These are phyloP conservation scores for Lasiodiplodia hormozganensis DNA, from an alignment of 2,329 filamentous ascomycete genomes.

Conservation along the genomic window DNA sequence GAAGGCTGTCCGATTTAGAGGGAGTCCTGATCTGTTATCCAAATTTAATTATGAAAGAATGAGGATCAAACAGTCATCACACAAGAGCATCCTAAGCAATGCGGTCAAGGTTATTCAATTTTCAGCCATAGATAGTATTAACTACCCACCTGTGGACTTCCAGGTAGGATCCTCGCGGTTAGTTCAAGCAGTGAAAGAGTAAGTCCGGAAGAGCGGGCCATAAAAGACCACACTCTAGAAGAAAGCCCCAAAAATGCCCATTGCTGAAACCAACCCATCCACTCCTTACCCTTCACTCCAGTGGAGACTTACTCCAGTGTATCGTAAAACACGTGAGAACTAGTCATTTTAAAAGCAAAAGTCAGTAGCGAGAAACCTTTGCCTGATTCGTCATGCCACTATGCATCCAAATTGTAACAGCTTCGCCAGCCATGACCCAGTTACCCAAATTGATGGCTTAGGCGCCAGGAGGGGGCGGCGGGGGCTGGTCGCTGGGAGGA, in stretches of 20 bases:
- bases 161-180: slow-evolving; percentile 13
- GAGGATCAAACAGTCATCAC: neutral
- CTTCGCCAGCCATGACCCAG: neutral
- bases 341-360: slow-evolving; percentile 9
- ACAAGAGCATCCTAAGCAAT: neutral
- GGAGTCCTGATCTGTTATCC: no score
- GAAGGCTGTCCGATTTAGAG: no score
- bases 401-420: neutral
- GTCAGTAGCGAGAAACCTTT: slow-evolving; percentile 15
- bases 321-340: slow-evolving; percentile 23
- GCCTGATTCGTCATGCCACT: neutral
- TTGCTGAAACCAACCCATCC: slow-evolving; percentile 1
- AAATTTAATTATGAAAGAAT: no score
- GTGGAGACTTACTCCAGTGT: slow-evolving; percentile 5
- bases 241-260: neutral
- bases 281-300: slow-evolving; percentile 19
- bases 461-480: slow-evolving; percentile 60
- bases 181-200: slow-evolving; percentile 1
- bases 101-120: neutral
- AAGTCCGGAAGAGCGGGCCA: neutral
- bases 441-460: slow-evolving; percentile 1
- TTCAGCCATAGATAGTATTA: neutral
- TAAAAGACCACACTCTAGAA: neutral
- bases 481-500: slow-evolving; percentile 62
- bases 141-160: slow-evolving; percentile 20